Conservation (phyloP, 2,329 filamentous ascomycete species). For the Verticillium longisporum region DNA sequence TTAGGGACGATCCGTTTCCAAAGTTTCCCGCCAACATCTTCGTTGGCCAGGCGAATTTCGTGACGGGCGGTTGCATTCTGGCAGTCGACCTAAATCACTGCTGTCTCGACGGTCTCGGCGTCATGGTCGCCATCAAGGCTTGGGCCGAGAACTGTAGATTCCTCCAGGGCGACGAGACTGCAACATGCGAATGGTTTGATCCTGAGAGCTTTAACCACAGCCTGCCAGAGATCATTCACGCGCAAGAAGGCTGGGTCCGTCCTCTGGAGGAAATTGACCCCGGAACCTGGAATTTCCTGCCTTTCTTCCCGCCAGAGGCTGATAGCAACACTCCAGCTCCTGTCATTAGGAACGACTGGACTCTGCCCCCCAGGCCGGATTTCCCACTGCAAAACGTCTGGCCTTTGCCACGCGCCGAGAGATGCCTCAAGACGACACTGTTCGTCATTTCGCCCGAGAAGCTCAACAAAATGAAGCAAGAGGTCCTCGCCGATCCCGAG, state of each 20-base stretch:
- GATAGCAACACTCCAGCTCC: not conserved
- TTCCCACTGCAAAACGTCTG: slow-evolving; percentile 20
- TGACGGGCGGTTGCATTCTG: slow-evolving; percentile 20
- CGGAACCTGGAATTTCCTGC: not conserved
- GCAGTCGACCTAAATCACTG: slow-evolving; percentile 7
- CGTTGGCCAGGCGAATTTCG: slow-evolving; percentile 22
- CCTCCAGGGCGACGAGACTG: slow-evolving; percentile 12
- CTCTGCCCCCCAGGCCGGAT: slow-evolving; percentile 14
- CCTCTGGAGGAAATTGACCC: slow-evolving; percentile 14
- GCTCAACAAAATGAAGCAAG: slow-evolving; percentile 20
- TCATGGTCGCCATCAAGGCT: slow-evolving; percentile 18
- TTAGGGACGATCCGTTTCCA: slow-evolving; percentile 16
- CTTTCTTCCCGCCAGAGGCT: not conserved
- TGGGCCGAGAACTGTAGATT: slow-evolving; percentile 24
- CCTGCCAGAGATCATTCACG: slow-evolving; percentile 18
- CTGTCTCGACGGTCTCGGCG: slow-evolving; percentile 18
- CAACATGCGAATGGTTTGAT: not conserved
- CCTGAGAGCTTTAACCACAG: slow-evolving; percentile 22
- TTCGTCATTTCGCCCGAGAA: slow-evolving; percentile 20
- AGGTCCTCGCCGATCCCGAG: slow-evolving; percentile 16
- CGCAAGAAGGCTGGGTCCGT: slow-evolving; percentile 14
- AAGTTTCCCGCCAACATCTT: slow-evolving; percentile 22
- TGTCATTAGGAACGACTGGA: not conserved
- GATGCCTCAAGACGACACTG: slow-evolving; percentile 18
- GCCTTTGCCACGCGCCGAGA: slow-evolving; percentile 20